Evolutionary conservation across 805 yeast genomes (phyloP), one percentile per base, ranked within the genome.

Genomic region (Scheffersomyces stipitis): DNA sequence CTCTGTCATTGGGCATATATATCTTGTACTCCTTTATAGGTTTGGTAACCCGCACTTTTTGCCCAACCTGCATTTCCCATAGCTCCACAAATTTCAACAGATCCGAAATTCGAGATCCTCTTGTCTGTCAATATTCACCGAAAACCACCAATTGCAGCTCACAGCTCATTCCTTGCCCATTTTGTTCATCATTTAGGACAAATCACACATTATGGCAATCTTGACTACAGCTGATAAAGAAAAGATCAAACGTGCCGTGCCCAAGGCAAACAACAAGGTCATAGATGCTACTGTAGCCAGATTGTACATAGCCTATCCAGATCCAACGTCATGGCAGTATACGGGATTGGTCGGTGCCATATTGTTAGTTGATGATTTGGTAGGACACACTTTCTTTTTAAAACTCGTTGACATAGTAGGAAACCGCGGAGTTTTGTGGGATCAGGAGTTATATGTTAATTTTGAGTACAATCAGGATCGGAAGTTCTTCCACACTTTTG

Each of bases 381-480:
- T 93, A 2, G 98, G 98, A 3, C 91, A 91, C 60, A 88, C 96
- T 0, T 89, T 86, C 54, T 93, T 89, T 59, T 71, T 93, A 31
- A 93, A 93, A 58, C 58, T 93, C 36, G 95, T 93, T 5, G 99
- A 93, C 54, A 80, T 91, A 22, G 54, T 70, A 26, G 96, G 95
- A 5, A 76, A 80, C 43, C 69, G 84, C 28, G 98, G 98, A 24
- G 96, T 93, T 0, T 47, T 93, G 0, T 93, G 99, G 99, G 99
- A 93, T 60, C 99, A 93, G 61, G 99, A 93, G 61, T 63, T 93
- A 33, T 91, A 86, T 52, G 81, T 87, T 9, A 83, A 86, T 51
- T 89, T 93, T 60, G 82, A 83, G 49, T 93, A 93, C 62, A 78
- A 86, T 54, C 98, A 93, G 61, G 99, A 93, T 60, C 76, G 99